A percentile compares a stretch with the other conserved stretches of the same genome.
phyloP scores from a whole-genome alignment of 2,329 filamentous ascomycete genomes.

The Trichoderma guizhouense region DNA sequence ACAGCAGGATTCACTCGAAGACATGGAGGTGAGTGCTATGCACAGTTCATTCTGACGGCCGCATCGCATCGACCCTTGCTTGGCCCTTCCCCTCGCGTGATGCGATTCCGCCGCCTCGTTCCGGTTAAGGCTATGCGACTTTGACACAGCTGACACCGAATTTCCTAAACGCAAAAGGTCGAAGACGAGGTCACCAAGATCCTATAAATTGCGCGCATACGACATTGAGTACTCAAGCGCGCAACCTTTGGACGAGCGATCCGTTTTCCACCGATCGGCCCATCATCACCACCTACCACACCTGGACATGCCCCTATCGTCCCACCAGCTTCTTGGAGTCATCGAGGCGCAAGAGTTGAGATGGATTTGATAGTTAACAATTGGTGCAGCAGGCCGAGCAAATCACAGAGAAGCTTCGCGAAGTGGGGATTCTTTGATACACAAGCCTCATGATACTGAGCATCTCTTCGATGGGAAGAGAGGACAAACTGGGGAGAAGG shows the following conservation, averaged over 20 bases:
- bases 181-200: constrained; percentile 89
- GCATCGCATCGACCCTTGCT: constrained; percentile 14
- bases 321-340: constrained; percentile 12
- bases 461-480: constrained; percentile 35
- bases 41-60: constrained; percentile 20
- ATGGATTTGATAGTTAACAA: constrained; percentile 29
- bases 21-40: constrained; percentile 85
- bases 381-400: constrained; percentile 26
- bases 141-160: constrained; percentile 32
- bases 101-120: neutral
- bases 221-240: neutral
- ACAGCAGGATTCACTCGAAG: constrained; percentile 95
- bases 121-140: constrained; percentile 18
- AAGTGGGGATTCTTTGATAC: constrained; percentile 30
- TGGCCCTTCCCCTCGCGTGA: constrained; percentile 21
- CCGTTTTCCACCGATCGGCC: neutral
- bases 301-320: neutral
- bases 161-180: constrained; percentile 51
- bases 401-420: constrained; percentile 29
- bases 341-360: constrained; percentile 16
- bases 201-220: constrained; percentile 57
- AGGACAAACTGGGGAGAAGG: constrained; percentile 26
- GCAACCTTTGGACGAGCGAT: neutral
- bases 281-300: neutral
- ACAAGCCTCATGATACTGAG: constrained; percentile 31